Evolutionary conservation across 176 grass and related monocot species (phyloP).

Genomic region (Stipa capillata): DNA sequence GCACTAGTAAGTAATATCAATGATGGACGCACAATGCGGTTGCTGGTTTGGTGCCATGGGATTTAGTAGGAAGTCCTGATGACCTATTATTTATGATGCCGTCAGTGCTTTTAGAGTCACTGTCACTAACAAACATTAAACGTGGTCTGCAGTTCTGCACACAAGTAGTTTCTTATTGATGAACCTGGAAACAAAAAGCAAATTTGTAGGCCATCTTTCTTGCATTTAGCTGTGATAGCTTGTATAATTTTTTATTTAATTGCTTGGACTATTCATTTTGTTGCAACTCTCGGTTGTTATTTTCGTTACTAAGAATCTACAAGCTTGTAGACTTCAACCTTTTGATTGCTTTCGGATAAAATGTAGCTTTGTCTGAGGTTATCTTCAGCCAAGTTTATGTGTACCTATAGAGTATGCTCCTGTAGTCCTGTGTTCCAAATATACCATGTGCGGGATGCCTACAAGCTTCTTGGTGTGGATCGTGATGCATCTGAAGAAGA

Average conservation of each 20-base stretch:
- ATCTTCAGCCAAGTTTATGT: not conserved
- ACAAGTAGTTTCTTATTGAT: no score
- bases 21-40: not conserved
- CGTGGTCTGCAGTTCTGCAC: not conserved
- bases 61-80: not conserved
- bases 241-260: not conserved
- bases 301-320: not conserved
- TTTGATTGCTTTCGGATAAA: not conserved
- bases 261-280: not conserved
- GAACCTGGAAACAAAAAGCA: not conserved
- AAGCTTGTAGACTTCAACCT: not conserved
- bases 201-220: not conserved
- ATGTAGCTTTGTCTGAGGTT: not conserved
- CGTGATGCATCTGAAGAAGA: no score
- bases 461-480: slow-evolving; percentile 77
- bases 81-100: not conserved
- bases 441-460: slow-evolving; percentile 49
- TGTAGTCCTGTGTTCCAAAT: slow-evolving; percentile 59
- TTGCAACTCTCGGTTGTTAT: not conserved
- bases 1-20: not conserved
- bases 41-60: not conserved
- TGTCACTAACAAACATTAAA: not conserved
- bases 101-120: not conserved
- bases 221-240: no score
- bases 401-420: slow-evolving; percentile 42